These are phyloP conservation scores for Zymoseptoria ardabiliae DNA, from an alignment of 2,329 filamentous ascomycete genomes.

Conservation along the genomic window DNA sequence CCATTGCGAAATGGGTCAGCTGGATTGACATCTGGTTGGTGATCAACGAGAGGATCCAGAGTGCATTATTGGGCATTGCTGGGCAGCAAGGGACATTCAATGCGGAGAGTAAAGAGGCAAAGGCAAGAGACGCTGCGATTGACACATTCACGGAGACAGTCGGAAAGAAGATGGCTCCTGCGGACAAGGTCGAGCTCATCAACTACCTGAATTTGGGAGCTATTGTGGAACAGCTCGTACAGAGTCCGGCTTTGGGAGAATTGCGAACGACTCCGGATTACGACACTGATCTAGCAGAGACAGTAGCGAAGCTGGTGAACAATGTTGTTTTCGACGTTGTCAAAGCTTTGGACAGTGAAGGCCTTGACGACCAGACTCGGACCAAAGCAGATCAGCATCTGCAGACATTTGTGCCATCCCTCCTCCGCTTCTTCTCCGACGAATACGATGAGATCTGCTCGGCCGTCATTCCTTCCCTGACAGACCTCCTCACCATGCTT, in stretches of 20 bases:
- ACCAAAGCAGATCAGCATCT: slow-evolving; percentile 74
- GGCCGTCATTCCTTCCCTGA: slow-evolving; percentile 86
- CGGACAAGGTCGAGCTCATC: slow-evolving; percentile 92
- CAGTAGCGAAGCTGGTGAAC: slow-evolving; percentile 92
- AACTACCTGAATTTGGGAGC: slow-evolving; percentile 78
- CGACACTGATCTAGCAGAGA: slow-evolving; percentile 91
- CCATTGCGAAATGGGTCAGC: slow-evolving; percentile 95
- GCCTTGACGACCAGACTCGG: slow-evolving; percentile 55
- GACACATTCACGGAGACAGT: slow-evolving; percentile 94
- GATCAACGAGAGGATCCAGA: slow-evolving; percentile 82
- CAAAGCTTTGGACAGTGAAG: slow-evolving; percentile 68
- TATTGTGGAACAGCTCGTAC: slow-evolving; percentile 78
- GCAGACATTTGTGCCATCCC: slow-evolving; percentile 73
- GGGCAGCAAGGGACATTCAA: slow-evolving; percentile 58
- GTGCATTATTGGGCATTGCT: slow-evolving; percentile 75
- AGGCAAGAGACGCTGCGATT: slow-evolving; percentile 81
- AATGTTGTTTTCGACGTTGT: slow-evolving; percentile 81
- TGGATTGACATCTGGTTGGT: slow-evolving; percentile 97
- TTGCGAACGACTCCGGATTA: slow-evolving; percentile 76
- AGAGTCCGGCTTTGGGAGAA: slow-evolving; percentile 72
- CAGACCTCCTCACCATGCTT: slow-evolving; percentile 83
- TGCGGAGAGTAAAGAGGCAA: slow-evolving; percentile 56
- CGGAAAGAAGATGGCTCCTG: slow-evolving; percentile 92
- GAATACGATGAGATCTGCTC: slow-evolving; percentile 98
- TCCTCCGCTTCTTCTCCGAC: slow-evolving; percentile 92